phyloP scores from a whole-genome alignment of 2,329 filamentous ascomycete species.

The Paecilomyces niveus region DNA sequence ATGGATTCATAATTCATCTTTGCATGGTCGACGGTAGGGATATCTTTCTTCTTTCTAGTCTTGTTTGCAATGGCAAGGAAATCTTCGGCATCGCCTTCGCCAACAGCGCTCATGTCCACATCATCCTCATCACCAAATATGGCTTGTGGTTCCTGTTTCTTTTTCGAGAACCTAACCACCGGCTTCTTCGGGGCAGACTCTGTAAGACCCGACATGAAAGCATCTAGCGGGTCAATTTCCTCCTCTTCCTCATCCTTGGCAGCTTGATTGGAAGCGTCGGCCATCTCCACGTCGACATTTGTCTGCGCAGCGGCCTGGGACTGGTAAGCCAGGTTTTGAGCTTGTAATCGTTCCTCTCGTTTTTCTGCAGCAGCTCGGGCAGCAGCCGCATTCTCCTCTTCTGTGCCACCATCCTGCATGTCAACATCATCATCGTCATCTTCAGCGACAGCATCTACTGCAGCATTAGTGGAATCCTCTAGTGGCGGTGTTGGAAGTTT shows the following conservation, averaged over 20 bases:
- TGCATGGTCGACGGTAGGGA: constrained; percentile 77
- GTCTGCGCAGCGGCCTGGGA: constrained; percentile 10
- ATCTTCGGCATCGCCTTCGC: constrained; percentile 56
- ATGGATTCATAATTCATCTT: constrained; percentile 82
- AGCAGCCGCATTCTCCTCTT: constrained; percentile 81
- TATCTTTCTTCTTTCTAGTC: constrained; percentile 87
- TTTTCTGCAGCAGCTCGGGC: constrained; percentile 79
- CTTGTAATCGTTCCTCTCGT: constrained; percentile 60
- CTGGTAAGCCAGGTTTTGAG: constrained; percentile 23
- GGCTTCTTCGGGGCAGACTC: constrained; percentile 42
- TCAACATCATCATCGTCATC: constrained; percentile 68
- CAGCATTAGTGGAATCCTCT: constrained; percentile 52
- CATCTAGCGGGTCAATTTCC: constrained; percentile 81
- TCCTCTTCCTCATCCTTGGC: constrained; percentile 49
- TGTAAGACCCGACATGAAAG: constrained; percentile 78
- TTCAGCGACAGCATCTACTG: constrained; percentile 33
- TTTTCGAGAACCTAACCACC: constrained; percentile 32
- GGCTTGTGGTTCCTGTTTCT: constrained; percentile 65
- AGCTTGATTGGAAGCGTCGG: constrained; percentile 26
- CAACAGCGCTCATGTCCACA: constrained; percentile 53
- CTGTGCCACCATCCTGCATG: constrained; percentile 69
- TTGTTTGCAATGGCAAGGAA: constrained; percentile 55
- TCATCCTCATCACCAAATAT: constrained; percentile 86
- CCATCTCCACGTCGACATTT: constrained; percentile 23
- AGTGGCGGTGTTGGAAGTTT: constrained; percentile 75